Evolutionary conservation across 1,284 basidiomycete species (phyloP).

Genomic region (Mycena citricolor): DNA sequence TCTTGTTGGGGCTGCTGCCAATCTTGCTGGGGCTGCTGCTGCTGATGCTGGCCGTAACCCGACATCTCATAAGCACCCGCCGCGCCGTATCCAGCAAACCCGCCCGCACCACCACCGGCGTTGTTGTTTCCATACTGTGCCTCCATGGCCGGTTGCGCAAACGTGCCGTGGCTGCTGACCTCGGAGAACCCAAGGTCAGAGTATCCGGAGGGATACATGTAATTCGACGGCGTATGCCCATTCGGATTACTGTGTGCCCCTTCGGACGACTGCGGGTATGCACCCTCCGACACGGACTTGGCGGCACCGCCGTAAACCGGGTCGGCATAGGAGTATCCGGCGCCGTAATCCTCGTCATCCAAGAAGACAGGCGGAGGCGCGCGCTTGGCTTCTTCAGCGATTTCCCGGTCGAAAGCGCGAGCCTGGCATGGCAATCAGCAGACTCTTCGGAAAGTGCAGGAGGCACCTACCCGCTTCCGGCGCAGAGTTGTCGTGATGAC

Average conservation of each 20-base stretch:
- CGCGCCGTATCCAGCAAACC: constrained; percentile 29
- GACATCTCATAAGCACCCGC: constrained; percentile 22
- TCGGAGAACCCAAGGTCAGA: constrained; percentile 48
- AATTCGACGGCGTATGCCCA: constrained; percentile 26
- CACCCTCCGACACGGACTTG: constrained; percentile 2
- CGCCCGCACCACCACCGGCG: constrained; percentile 25
- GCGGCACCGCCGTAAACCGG: constrained; percentile 34
- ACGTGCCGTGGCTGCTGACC: constrained; percentile 60
- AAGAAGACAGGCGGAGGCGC: constrained; percentile 53
- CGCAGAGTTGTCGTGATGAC: constrained; percentile 54
- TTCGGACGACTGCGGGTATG: constrained; percentile 27
- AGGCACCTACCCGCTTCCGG: constrained; percentile 31
- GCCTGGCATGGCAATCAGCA: constrained; percentile 45
- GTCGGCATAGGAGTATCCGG: constrained; percentile 28
- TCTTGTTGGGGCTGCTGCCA: too few species aligned
- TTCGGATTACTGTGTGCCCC: constrained; percentile 21
- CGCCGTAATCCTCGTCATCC: constrained; percentile 48
- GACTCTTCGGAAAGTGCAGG: not conserved
- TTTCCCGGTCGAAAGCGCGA: constrained; percentile 63
- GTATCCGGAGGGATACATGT: constrained; percentile 23
- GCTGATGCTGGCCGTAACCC: constrained; percentile 13
- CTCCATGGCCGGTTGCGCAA: constrained; percentile 49
- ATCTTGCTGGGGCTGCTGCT: too few species aligned
- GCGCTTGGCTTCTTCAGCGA: constrained; percentile 57
- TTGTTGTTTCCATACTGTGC: constrained; percentile 14